phyloP scores from a whole-genome alignment of 208 protist genomes.

The Acanthamoeba quina region DNA sequence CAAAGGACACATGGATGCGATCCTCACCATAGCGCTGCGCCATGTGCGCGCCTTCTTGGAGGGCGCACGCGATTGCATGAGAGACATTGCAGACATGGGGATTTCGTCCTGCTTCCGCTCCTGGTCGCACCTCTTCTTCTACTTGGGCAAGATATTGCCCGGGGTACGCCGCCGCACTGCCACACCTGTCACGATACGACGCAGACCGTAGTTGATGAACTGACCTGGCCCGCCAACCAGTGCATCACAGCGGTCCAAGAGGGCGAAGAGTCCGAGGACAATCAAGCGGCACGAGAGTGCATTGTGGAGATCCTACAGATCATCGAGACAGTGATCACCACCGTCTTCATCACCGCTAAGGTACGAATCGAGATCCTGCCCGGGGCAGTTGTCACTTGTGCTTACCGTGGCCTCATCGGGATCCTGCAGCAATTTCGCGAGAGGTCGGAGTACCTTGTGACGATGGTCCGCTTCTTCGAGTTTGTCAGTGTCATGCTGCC shows the following conservation, averaged over 20 bases:
- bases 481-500: not conserved
- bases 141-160: not conserved
- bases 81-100: constrained; percentile 15
- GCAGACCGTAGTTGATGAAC: not conserved
- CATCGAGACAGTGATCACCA: not conserved
- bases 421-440: not conserved
- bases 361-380: not conserved
- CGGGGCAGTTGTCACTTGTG: no score
- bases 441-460: not conserved
- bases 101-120: constrained; percentile 52
- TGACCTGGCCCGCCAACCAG: no score
- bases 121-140: constrained; percentile 58
- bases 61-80: constrained; percentile 11
- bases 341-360: not conserved
- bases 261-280: not conserved
- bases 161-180: not conserved
- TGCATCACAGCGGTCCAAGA: not conserved
- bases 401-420: no score
- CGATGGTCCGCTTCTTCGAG: constrained; percentile 59
- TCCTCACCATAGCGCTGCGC: not conserved
- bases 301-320: constrained; percentile 22
- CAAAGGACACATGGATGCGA: not conserved
- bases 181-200: no score
- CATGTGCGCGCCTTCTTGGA: not conserved
- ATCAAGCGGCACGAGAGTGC: not conserved